These are phyloP conservation scores for Phytophthora podocarpi DNA, from an alignment of 352 stramenopile genomes.

Conservation along the genomic window DNA sequence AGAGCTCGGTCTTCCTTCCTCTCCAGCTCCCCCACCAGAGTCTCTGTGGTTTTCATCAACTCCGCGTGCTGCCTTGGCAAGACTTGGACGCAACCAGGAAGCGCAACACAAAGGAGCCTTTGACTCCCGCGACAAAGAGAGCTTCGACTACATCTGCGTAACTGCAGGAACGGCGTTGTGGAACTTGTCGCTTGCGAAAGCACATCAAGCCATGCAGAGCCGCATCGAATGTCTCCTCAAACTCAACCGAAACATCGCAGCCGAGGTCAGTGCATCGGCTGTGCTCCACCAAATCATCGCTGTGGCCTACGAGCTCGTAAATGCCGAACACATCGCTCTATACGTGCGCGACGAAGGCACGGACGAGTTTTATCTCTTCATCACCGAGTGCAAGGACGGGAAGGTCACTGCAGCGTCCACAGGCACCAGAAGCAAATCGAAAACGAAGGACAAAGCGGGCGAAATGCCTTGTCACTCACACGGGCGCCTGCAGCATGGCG, in stretches of 20 bases:
- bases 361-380: conserved; percentile 65
- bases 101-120: conserved; percentile 25
- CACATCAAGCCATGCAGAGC: conserved; percentile 65
- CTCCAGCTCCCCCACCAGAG: conserved; percentile 3
- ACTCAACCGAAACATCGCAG: conserved; percentile 75
- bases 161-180: conserved; percentile 67
- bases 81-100: conserved; percentile 23
- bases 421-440: conserved; percentile 11
- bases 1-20: conserved; percentile 2
- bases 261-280: conserved; percentile 55
- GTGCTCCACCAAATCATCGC: conserved; percentile 73
- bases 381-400: conserved; percentile 17
- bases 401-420: background rate
- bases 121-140: conserved; percentile 46
- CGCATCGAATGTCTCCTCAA: conserved; percentile 78
- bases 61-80: conserved; percentile 14
- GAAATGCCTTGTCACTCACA: conserved; percentile 8
- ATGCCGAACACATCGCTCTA: conserved; percentile 65
- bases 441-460: conserved; percentile 3
- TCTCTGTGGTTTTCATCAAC: conserved; percentile 20
- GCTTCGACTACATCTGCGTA: conserved; percentile 61
- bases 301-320: conserved; percentile 68
- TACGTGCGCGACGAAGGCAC: conserved; percentile 72
- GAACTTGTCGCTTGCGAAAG: conserved; percentile 72
- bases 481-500: conserved; percentile 24